These are phyloP conservation scores for Candida palmyrensis DNA, from an alignment of 805 yeast species.

Conservation along the genomic window DNA sequence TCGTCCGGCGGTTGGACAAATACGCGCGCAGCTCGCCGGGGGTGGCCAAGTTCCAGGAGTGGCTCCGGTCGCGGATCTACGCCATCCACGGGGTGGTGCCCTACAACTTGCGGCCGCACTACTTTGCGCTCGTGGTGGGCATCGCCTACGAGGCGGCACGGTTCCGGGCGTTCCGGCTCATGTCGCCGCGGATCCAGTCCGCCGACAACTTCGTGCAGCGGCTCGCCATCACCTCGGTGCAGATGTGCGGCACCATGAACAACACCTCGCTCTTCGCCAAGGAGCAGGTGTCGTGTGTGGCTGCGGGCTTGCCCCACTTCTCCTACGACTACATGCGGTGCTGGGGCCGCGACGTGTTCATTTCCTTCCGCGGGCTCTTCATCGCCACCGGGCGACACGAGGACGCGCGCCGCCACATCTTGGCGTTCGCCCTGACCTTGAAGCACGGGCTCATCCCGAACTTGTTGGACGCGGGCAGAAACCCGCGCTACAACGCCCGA, in stretches of 20 bases:
- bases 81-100: conserved; percentile 61
- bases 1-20: conserved; percentile 55
- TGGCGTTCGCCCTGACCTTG: conserved; percentile 83
- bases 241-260: conserved; percentile 73
- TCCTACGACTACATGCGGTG: conserved; percentile 89
- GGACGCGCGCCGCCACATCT: conserved; percentile 75
- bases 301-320: conserved; percentile 96
- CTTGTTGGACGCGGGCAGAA: conserved; percentile 84
- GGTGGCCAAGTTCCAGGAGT: conserved; percentile 52
- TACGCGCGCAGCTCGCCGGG: conserved; percentile 44
- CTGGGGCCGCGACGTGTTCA: conserved; percentile 97
- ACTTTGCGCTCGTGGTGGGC: conserved; percentile 78
- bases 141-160: conserved; percentile 81
- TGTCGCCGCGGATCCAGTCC: conserved; percentile 49
- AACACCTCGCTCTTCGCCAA: conserved; percentile 73
- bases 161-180: conserved; percentile 53
- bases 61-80: conserved; percentile 65
- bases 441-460: conserved; percentile 96
- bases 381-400: conserved; percentile 73
- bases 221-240: conserved; percentile 76
- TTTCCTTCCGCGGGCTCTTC: conserved; percentile 77
- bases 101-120: conserved; percentile 76
- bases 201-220: conserved; percentile 75
- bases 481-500: conserved; percentile 92
- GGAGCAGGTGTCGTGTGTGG: conserved; percentile 64